phyloP scores from a whole-genome alignment of 352 stramenopile genomes.

The Phytophthora pinifolia region DNA sequence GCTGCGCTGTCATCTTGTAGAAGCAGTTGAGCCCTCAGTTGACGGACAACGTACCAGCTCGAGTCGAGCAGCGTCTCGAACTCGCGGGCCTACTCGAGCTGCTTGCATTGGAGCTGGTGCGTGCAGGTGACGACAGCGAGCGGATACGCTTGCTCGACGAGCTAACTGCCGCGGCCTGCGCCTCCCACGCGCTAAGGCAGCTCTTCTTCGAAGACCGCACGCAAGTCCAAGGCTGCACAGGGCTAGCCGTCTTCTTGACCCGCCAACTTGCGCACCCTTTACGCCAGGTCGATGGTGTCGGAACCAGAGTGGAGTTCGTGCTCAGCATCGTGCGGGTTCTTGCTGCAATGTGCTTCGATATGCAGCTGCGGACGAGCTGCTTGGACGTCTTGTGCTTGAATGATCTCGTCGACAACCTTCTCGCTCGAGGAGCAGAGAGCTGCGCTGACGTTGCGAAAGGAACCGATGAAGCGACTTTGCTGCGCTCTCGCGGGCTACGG shows the following conservation, averaged over 20 bases:
- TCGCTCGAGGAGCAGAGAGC: conserved; percentile 22
- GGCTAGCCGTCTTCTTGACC: conserved; percentile 33
- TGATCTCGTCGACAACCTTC: conserved; percentile 19
- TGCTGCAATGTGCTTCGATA: conserved; percentile 29
- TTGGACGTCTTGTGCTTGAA: conserved; percentile 17
- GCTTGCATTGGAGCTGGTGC: conserved; percentile 36
- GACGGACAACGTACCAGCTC: conserved; percentile 1
- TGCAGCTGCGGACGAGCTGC: conserved; percentile 21
- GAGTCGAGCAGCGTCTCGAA: conserved; percentile 26
- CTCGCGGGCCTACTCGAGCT: conserved; percentile 35
- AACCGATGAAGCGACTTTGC: background rate
- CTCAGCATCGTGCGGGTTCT: conserved; percentile 21
- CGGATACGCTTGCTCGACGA: conserved; percentile 45
- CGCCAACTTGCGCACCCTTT: conserved; percentile 31
- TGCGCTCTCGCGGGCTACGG: conserved; percentile 2
- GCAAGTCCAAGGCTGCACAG: conserved; percentile 22
- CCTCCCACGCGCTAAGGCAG: conserved; percentile 35
- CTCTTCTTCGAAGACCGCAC: conserved; percentile 61
- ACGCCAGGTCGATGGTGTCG: background rate
- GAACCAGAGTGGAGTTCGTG: conserved; percentile 16
- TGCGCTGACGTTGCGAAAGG: conserved; percentile 4
- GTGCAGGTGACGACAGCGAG: conserved; percentile 11
- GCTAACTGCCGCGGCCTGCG: conserved; percentile 37
- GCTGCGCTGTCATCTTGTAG: conserved; percentile 8
- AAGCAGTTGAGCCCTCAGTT: conserved; percentile 26